Evolutionary conservation across 805 yeast genomes (phyloP).

Genomic region (Lipomyces anomalus): DNA sequence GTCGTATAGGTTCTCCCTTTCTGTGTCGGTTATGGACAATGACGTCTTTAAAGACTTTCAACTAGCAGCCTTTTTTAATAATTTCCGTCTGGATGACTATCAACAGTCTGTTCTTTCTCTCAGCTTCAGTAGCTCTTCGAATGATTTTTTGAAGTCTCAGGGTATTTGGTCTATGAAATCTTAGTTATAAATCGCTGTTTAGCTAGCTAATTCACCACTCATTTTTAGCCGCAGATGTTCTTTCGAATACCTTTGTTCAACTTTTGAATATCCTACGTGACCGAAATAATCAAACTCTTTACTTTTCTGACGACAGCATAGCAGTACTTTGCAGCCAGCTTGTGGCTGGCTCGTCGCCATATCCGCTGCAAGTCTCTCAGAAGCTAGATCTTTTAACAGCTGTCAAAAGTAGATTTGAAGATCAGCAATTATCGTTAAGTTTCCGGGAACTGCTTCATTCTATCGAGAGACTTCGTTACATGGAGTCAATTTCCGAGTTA

Average conservation of each 20-base stretch:
- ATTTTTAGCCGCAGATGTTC: constrained; percentile 10
- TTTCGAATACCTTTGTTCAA: constrained; percentile 7
- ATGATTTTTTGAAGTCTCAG: constrained; percentile 9
- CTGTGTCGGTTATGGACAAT: constrained; percentile 25
- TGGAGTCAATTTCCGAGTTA: background rate
- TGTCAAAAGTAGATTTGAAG: background rate
- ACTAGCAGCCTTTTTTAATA: constrained; percentile 33
- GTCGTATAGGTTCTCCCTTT: constrained; percentile 13
- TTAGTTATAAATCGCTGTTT: background rate
- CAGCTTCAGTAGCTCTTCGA: constrained; percentile 13
- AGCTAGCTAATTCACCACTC: background rate
- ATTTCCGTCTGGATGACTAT: constrained; percentile 26
- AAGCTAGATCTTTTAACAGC: background rate
- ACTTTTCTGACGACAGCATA: constrained; percentile 7
- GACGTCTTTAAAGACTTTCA: constrained; percentile 32
- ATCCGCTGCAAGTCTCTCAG: background rate
- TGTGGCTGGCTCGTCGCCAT: background rate
- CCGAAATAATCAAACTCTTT: constrained; percentile 1
- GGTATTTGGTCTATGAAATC: constrained; percentile 8
- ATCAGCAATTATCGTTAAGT: background rate
- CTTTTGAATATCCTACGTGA: constrained; percentile 7
- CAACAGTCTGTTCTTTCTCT: constrained; percentile 27
- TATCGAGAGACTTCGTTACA: background rate
- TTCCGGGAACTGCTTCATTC: background rate
- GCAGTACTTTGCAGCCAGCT: background rate